Base-by-base conservation (phyloP, 2,329 filamentous ascomycete species). In the Colletotrichum coccodes region DNA sequence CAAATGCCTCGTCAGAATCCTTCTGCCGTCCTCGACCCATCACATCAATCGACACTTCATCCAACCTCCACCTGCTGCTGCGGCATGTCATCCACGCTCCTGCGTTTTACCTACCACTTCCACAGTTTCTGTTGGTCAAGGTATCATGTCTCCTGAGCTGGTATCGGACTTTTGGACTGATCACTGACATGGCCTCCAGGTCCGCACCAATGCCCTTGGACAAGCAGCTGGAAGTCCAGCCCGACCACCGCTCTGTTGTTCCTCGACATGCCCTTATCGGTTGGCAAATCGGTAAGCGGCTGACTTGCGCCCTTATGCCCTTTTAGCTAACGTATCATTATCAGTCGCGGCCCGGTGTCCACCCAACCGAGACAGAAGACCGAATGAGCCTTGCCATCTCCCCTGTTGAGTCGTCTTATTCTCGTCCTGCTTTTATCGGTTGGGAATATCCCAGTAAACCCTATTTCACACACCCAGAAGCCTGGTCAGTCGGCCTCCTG, bases 1-100 rank as follows among this genome's bases (percentile, higher is more conserved):
- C 66, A 68, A 65, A 60, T 68, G 42, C 40, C 47, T 60, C 61
- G 40, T 34, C 30, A 28, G 49, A 63, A 60, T 69, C 66, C 66
- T 68, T 66, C 56, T 44, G 18, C 44, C 56, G 11, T 42, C 46
- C 36, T 67, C 49, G 26, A 50, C 49, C 61, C 54, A 54, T 69
- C 52, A 64, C 49, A 40, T 30, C 49, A 42, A 53, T 32, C 32
- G 38, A 40, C 58, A 28, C 34, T 42, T 62, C 42, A 30, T 63
- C 42, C 42, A 34, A 54, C 60, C 53, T 64, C 60, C 65, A 64
- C 60, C 32, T 28, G 18, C 30, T 28, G 14, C n/a, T 59, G 56
- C 56, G 30, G 28, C 40, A 47, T 28, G 42, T 59, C 56, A 59
- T 47, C 42, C 30, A 21, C 40, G 56, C 56, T 34, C 47, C 56